Percentiles rank a stretch among this genome's conserved stretches.
Conservation (phyloP, 768 basidiomycete species). For the Leccinellum rugosiceps region DNA sequence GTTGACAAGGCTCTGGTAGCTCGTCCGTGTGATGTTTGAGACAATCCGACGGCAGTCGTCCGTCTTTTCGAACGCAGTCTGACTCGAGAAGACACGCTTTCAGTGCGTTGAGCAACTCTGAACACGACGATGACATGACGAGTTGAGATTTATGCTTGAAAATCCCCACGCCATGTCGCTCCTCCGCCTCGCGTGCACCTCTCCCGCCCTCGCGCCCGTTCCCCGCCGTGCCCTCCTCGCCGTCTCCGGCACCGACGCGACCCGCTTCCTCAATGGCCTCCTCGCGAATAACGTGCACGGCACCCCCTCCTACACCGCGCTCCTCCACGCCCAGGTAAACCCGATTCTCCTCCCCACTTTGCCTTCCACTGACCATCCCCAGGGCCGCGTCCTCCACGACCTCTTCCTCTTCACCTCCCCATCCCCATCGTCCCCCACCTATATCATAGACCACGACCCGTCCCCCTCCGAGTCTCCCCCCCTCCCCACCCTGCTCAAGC, state of each 20-base stretch:
- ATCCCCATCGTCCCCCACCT: slow-evolving; percentile 47
- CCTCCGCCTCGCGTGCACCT: slow-evolving; percentile 39
- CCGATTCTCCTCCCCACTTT: background rate
- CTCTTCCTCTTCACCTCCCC: slow-evolving; percentile 73
- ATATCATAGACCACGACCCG: slow-evolving; percentile 71
- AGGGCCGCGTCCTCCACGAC: slow-evolving; percentile 92
- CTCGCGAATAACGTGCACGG: slow-evolving; percentile 51
- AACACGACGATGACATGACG: slow-evolving; percentile 79
- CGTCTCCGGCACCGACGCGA: slow-evolving; percentile 75
- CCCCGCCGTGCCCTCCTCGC: slow-evolving; percentile 67
- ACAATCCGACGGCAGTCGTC: slow-evolving; percentile 81
- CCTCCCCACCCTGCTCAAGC: slow-evolving; percentile 71
- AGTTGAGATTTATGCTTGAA: slow-evolving; percentile 1
- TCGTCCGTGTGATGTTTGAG: slow-evolving; percentile 70
- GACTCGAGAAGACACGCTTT: slow-evolving; percentile 83
- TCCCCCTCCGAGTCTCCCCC: slow-evolving; percentile 56
- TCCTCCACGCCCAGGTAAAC: slow-evolving; percentile 74
- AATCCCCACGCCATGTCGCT: slow-evolving; percentile 8
- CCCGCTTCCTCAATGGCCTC: slow-evolving; percentile 80
- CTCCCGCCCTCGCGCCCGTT: slow-evolving; percentile 58
- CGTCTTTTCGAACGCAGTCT: slow-evolving; percentile 82
- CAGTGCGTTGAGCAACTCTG: slow-evolving; percentile 70
- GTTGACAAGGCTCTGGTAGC: slow-evolving; percentile 77
- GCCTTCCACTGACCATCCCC: background rate
- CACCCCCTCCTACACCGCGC: slow-evolving; percentile 60